Base-by-base conservation (phyloP, 2,329 filamentous ascomycete species). In the Pseudogymnoascus sp. region DNA sequence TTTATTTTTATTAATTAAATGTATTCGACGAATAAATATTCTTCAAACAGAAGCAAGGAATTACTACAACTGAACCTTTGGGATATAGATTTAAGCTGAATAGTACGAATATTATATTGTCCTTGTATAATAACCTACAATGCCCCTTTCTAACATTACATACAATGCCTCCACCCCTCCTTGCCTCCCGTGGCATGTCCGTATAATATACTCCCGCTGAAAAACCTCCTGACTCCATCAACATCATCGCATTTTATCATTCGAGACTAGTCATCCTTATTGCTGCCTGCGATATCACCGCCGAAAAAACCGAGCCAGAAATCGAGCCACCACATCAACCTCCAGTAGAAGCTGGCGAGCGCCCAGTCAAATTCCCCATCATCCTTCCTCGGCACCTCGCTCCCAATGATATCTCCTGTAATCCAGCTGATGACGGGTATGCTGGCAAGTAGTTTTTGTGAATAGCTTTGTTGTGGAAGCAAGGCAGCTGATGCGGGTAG, bases 311-410 rank as follows among this genome's bases (percentile, higher is more conserved):
- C 76, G 69, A 87, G 85, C 62, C 79, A 80, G 16, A 77, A 76
- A 69, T 88, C 85, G 23, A 88, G 76, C 77, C 80, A 86, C 77
- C 82, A 88, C 68, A 88, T 84, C 46, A 88, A 70, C 73, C 84
- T 84, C 86, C 86, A 88, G 76, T 88, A 88, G 65, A 88, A 74
- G 65, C 84, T 88, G 9, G 86, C 86, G 53, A 77, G 77, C 43
- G 84, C 84, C 79, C 87, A 89, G 74, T 97, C 93, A 69, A 96
- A 93, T 43, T 85, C 86, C 63, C 90, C 90, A 46, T 82, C 79
- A 62, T 91, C 88, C 62, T 82, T 88, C 43, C 88, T 81, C 6
- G 90, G 90, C 40, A 93, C 85, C 72, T 88, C 83, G 71, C 86
- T 86, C 5, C 90, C 90, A 70, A 93, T 92, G 74, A 93, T 85